A percentile compares a stretch with the other conserved stretches of the same genome.
Conservation (phyloP, 2,329 filamentous ascomycete genomes). For the Diaporthe citriasiana region DNA sequence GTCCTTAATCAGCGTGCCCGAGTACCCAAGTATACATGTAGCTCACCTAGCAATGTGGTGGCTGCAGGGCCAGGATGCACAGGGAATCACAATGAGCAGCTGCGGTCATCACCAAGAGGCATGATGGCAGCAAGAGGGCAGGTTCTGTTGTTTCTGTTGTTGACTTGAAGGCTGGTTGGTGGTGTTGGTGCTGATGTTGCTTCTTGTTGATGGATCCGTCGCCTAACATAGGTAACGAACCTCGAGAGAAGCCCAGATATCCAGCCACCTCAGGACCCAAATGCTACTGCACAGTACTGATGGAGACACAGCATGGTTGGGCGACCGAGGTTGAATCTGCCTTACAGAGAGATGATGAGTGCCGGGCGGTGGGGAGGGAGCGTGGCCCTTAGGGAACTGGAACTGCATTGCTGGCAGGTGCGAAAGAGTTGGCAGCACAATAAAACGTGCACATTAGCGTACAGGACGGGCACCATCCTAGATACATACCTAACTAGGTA, state of each 20-base stretch:
- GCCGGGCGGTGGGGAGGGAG: not conserved
- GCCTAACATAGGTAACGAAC: not conserved
- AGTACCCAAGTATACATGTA: not conserved
- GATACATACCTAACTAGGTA: not conserved
- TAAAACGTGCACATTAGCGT: not conserved
- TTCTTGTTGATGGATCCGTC: not conserved
- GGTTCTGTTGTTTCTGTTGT: not conserved
- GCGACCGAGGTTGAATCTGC: not conserved
- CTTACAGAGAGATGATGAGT: conserved; percentile 5
- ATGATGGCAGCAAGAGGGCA: not conserved
- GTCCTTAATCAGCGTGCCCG: not conserved
- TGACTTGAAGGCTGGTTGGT: not conserved
- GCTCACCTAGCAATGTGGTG: not conserved
- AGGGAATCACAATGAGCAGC: not conserved
- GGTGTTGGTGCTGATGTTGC: not conserved
- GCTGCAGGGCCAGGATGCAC: not conserved
- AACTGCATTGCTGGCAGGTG: not conserved
- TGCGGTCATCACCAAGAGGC: not conserved
- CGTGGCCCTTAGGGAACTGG: not conserved
- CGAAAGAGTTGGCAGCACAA: not conserved
- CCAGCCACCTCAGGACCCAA: not conserved
- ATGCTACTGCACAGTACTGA: not conserved
- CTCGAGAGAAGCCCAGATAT: not conserved
- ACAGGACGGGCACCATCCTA: not conserved
- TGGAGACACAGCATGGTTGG: not conserved